Conservation (phyloP, 768 basidiomycete species). For the Leccinum variicolor region DNA sequence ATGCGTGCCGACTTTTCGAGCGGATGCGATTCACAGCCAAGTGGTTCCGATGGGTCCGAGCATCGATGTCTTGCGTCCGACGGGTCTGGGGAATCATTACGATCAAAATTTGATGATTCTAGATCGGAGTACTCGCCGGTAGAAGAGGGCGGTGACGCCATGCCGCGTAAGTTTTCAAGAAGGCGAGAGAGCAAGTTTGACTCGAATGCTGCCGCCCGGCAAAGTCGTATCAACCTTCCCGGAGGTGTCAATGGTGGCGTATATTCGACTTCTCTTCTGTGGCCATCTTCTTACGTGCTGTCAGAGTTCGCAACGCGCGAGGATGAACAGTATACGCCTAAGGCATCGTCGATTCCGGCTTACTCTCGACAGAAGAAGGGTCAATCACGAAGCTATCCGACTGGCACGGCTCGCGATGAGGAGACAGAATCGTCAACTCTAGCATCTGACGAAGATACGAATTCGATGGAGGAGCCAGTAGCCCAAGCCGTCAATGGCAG, state of each 20-base stretch:
- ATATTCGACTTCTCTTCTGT: neutral
- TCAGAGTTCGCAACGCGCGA: slow-evolving; percentile 3
- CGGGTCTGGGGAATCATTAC: slow-evolving; percentile 19
- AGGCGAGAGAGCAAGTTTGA: slow-evolving; percentile 8
- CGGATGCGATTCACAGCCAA: slow-evolving; percentile 18
- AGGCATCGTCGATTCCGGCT: slow-evolving; percentile 2
- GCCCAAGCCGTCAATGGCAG: slow-evolving; percentile 2
- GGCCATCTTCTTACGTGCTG: slow-evolving; percentile 4
- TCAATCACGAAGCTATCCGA: neutral
- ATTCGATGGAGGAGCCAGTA: neutral
- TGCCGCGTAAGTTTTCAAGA: neutral
- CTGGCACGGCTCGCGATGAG: neutral
- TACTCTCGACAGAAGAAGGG: slow-evolving; percentile 5
- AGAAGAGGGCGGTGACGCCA: slow-evolving; percentile 15
- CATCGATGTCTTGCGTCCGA: slow-evolving; percentile 14
- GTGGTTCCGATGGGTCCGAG: slow-evolving; percentile 11
- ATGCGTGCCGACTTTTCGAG: slow-evolving; percentile 9
- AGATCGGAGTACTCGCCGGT: slow-evolving; percentile 31
- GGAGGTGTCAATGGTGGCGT: slow-evolving; percentile 13
- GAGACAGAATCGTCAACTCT: slow-evolving; percentile 12
- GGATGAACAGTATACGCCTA: slow-evolving; percentile 24
- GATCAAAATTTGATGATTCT: slow-evolving; percentile 23
- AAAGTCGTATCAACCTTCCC: neutral
- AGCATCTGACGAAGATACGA: slow-evolving; percentile 17
- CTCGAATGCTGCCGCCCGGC: neutral